phyloP scores from a whole-genome alignment of 106 monocot genomes.

The Dendrobium catenatum region DNA sequence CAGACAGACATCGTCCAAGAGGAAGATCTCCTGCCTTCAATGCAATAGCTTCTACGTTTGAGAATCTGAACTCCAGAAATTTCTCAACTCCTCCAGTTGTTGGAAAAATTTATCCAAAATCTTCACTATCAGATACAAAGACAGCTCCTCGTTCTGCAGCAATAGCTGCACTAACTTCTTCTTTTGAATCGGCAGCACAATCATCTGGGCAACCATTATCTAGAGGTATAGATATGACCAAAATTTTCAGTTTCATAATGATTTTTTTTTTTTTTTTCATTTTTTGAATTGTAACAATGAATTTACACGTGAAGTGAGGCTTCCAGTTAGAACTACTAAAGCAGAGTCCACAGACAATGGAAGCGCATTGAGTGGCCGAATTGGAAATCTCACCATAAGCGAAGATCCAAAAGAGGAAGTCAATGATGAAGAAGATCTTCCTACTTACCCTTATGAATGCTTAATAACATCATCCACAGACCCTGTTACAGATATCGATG shows the following conservation, averaged over 20 bases:
- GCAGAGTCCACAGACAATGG: conserved; percentile 20
- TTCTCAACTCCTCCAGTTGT: conserved; percentile 73
- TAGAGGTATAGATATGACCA: conserved; percentile 36
- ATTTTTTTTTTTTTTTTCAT: no score
- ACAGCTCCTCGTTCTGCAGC: conserved; percentile 33
- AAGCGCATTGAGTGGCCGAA: conserved; percentile 21
- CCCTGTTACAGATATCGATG: conserved; percentile 65
- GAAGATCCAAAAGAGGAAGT: conserved; percentile 51
- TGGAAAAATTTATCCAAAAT: conserved; percentile 54
- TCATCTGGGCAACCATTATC: conserved; percentile 40
- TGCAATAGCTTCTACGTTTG: conserved; percentile 75
- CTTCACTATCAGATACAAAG: conserved; percentile 28
- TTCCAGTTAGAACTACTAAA: conserved; percentile 26
- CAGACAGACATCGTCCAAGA: conserved; percentile 54
- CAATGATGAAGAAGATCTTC: conserved; percentile 52
- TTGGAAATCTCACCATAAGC: conserved; percentile 24
- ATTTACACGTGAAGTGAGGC: conserved; percentile 17
- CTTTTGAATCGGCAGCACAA: conserved; percentile 44
- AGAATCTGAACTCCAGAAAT: conserved; percentile 68
- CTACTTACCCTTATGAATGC: conserved; percentile 52
- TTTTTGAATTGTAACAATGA: background rate
- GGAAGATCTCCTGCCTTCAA: conserved; percentile 89
- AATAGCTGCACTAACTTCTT: conserved; percentile 53
- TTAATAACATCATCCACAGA: conserved; percentile 45
- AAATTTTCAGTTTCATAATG: background rate